A percentile compares a stretch with the other conserved stretches of the same genome.
phyloP scores from a whole-genome alignment of 192 early-diverging fungal genomes.

The Coemansia sp. region DNA sequence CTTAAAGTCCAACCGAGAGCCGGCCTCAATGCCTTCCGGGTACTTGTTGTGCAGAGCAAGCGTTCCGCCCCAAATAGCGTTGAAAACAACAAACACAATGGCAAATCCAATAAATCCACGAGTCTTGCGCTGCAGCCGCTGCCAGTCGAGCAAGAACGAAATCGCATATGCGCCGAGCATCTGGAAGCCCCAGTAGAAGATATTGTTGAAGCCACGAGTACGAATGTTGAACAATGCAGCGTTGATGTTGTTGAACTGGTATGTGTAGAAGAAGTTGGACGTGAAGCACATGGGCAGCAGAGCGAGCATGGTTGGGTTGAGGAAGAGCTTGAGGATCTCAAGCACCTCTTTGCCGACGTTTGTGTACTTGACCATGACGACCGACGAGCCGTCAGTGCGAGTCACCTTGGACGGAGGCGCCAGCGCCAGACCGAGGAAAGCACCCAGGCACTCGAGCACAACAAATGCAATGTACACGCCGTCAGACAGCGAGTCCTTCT shows the following conservation, averaged over 20 bases:
- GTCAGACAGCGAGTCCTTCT: constrained; percentile 40
- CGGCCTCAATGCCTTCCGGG: constrained; percentile 16
- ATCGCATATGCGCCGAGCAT: constrained; percentile 68
- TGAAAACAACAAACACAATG: constrained; percentile 51
- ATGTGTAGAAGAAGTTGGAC: constrained; percentile 87
- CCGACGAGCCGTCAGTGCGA: constrained; percentile 66
- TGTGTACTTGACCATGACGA: constrained; percentile 67
- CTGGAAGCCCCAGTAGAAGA: constrained; percentile 79
- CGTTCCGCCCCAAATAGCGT: constrained; percentile 65
- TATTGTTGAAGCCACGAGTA: constrained; percentile 76
- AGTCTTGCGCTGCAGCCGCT: constrained; percentile 53
- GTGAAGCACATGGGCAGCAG: constrained; percentile 73
- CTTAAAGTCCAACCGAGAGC: constrained; percentile 49
- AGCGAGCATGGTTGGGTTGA: constrained; percentile 71
- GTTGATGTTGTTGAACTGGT: constrained; percentile 75
- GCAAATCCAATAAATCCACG: constrained; percentile 64
- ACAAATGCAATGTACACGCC: constrained; percentile 81
- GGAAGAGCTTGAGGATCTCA: constrained; percentile 72
- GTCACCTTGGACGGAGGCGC: constrained; percentile 63
- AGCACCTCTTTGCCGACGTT: constrained; percentile 56
- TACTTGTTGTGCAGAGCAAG: constrained; percentile 63
- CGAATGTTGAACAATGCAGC: constrained; percentile 69
- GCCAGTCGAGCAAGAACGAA: constrained; percentile 66
- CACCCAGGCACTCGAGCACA: constrained; percentile 71
- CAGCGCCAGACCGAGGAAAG: constrained; percentile 59